Evolutionary conservation across 106 monocot species (phyloP).

Genomic region (Xerophyta viscosa): DNA sequence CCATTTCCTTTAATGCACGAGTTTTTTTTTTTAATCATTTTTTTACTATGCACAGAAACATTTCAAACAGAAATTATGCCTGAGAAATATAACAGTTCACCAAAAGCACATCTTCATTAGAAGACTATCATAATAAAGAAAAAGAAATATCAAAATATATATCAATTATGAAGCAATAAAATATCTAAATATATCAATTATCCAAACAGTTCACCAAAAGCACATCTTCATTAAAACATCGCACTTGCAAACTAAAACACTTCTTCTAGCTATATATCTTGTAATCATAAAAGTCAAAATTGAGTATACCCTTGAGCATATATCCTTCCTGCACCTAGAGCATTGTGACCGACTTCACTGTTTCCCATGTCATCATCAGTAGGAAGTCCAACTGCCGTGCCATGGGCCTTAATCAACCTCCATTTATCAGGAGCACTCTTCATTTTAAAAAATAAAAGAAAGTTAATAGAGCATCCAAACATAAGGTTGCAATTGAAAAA

Average conservation of each 20-base stretch:
- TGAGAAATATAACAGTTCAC: no score
- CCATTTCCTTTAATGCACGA: no score
- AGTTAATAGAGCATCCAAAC: neutral
- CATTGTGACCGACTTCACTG: conserved; percentile 98
- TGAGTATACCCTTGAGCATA: conserved; percentile 70
- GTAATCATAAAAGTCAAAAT: neutral
- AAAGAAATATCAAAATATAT: no score
- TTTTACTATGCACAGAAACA: no score
- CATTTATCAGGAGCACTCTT: conserved; percentile 74
- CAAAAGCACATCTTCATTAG: no score
- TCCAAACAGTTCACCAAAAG: no score
- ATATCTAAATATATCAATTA: no score
- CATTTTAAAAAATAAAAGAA: neutral
- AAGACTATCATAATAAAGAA: no score
- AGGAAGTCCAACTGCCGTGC: conserved; percentile 82
- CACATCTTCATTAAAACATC: no score
- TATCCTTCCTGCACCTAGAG: conserved; percentile 84
- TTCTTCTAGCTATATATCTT: neutral
- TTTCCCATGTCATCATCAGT: conserved; percentile 96
- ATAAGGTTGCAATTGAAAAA: neutral
- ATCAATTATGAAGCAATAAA: no score
- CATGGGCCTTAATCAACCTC: conserved; percentile 78
- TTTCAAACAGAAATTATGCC: no score
- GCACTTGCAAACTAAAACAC: neutral
- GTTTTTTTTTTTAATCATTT: no score